Evolutionary conservation across 768 basidiomycete species (phyloP), one percentile per base, ranked within the genome.

Genomic region (Fomitopsis serialis): DNA sequence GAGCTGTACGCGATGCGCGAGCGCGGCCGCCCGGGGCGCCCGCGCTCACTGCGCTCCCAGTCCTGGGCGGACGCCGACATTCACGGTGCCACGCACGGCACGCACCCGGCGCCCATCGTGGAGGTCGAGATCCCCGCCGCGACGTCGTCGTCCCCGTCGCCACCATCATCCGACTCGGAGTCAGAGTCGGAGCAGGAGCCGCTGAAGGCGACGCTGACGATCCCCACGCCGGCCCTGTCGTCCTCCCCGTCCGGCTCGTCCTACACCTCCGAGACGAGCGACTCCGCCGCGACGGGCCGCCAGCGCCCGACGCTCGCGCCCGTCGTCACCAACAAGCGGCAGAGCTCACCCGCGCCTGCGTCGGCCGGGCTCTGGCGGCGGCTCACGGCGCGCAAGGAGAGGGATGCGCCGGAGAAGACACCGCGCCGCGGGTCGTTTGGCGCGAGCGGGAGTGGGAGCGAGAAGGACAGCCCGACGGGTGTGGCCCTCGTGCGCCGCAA

Each of bases 1-100:
- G 58, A 58, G 47, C 50, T 61, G 23, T 63, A 66, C 46, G 64
- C 59, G 10, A 13, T 52, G 17, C 58, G 54, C 13, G 53, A 62
- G 25, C 61, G 62, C 9, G 59, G 52, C 17, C 56, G 58, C 34
- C 58, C 53, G 3, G 15, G 19, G 29, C 60, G 48, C 12, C 21
- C 53, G 24, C 55, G 55, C 42, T 56, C 58, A 42, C 53, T 58
- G 11, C 57, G 49, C 47, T 32, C 29, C 29, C 54, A 54, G 9
- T 61, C 55, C 9, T 55, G 54, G 27, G 60, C 57, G 21, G 58
- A 58, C 44, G 54, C 35, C 21, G 54, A 51, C 15, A 32, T 17
- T 47, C 55, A 17, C 43, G 53, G 27, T 49, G 55, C 43, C 6
- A 13, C 34, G 11, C 21, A 23, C 19, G 25, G 24, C 6, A 6